These are phyloP conservation scores for Aspergillus haitiensis DNA, from an alignment of 495 filamentous ascomycete species.

Conservation along the genomic window DNA sequence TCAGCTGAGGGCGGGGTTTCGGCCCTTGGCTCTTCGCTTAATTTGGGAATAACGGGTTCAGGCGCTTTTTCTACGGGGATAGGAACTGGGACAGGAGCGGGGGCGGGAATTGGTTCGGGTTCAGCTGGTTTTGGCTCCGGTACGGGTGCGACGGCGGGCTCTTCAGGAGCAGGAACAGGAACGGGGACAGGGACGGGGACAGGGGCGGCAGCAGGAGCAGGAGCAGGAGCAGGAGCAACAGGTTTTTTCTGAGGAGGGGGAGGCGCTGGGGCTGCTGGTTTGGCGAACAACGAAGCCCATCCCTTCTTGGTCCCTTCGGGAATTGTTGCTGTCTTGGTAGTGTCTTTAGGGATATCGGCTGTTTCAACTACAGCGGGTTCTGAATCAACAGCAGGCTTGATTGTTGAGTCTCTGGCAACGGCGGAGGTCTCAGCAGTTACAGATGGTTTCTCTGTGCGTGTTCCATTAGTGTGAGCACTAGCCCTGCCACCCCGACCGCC, in stretches of 20 bases:
- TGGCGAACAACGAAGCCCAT: conserved; percentile 64
- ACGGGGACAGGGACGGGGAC: conserved; percentile 65
- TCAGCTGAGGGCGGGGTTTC: conserved; percentile 54
- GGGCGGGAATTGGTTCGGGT: conserved; percentile 15
- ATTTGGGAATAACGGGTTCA: conserved; percentile 30
- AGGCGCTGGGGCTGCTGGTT: conserved; percentile 42
- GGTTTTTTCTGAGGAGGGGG: conserved; percentile 38
- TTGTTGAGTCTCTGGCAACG: conserved; percentile 44
- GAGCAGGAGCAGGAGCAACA: conserved; percentile 33
- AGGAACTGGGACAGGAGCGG: conserved; percentile 28
- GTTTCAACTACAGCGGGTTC: conserved; percentile 34
- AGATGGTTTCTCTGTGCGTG: conserved; percentile 43
- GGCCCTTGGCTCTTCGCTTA: conserved; percentile 26
- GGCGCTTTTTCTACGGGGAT: conserved; percentile 31
- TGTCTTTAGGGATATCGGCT: conserved; percentile 35
- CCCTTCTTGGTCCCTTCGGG: conserved; percentile 57
- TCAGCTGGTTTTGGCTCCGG: conserved; percentile 13
- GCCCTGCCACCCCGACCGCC: conserved; percentile 71
- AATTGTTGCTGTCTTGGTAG: conserved; percentile 42
- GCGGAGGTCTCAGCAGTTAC: conserved; percentile 37
- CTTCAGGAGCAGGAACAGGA: conserved; percentile 50
- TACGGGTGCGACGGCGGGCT: conserved; percentile 23
- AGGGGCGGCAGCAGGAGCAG: conserved; percentile 29
- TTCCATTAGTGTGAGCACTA: conserved; percentile 56
- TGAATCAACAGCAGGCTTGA: conserved; percentile 29